Conservation (phyloP, 352 stramenopile species). For the Phytophthora rubi region DNA sequence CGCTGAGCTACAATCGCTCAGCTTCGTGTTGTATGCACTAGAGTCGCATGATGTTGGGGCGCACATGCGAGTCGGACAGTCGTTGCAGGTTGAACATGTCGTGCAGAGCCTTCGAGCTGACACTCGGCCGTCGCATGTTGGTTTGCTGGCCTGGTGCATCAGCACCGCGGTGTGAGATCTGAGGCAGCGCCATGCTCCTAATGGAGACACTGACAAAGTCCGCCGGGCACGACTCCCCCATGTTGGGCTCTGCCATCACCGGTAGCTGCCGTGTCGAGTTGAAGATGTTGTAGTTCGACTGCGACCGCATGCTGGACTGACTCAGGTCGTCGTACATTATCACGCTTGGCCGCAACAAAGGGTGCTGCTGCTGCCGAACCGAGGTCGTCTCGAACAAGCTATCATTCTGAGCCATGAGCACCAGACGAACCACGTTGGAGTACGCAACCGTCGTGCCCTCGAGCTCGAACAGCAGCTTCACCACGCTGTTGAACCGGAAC, state of each 20-base stretch:
- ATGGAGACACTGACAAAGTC: slow-evolving; percentile 22
- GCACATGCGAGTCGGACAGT: slow-evolving; percentile 11
- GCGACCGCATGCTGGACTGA: slow-evolving; percentile 30
- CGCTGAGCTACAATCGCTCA: slow-evolving; percentile 7
- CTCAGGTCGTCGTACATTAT: slow-evolving; percentile 29
- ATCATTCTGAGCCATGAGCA: slow-evolving; percentile 40
- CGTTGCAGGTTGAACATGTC: slow-evolving; percentile 35
- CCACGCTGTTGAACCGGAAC: slow-evolving; percentile 71
- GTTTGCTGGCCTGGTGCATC: neutral
- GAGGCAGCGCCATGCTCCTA: slow-evolving; percentile 11
- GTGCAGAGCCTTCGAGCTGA: slow-evolving; percentile 13
- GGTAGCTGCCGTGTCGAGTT: slow-evolving; percentile 22
- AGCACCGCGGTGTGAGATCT: slow-evolving; percentile 5
- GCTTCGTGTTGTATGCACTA: slow-evolving; percentile 1
- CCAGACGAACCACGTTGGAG: slow-evolving; percentile 48
- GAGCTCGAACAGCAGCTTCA: slow-evolving; percentile 59
- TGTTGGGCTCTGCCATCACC: slow-evolving; percentile 12
- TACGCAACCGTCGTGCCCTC: slow-evolving; percentile 46
- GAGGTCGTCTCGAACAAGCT: slow-evolving; percentile 14
- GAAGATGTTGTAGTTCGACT: slow-evolving; percentile 40
- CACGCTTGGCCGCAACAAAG: slow-evolving; percentile 29
- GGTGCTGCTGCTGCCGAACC: slow-evolving; percentile 10
- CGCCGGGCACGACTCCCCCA: slow-evolving; percentile 10
- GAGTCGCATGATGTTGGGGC: slow-evolving; percentile 13
- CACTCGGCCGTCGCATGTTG: neutral